Evolutionary conservation across 768 basidiomycete genomes (phyloP), one percentile per base, ranked within the genome.

Genomic region (Lactarius hengduanensis): DNA sequence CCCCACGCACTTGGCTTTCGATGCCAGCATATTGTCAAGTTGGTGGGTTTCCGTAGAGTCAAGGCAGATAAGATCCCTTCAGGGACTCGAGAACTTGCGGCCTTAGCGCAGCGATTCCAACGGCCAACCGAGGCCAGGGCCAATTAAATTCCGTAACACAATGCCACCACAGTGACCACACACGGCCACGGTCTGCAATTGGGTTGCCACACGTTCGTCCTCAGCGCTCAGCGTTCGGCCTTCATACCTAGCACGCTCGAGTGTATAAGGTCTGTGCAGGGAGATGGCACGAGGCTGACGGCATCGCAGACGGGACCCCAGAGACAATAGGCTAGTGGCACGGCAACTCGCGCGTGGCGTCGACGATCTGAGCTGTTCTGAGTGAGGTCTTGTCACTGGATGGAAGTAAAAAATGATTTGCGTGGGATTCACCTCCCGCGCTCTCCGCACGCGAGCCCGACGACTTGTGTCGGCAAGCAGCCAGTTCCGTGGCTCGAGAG

Each of bases 301-400:
- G 10, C 59, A 34, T 45, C 57, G 9, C 9, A 28, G 55, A 38
- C 20, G 22, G 45, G 55, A 55, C 55, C 65, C 56, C 26, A 34
- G 47, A 20, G 56, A 62, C 57, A 34, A 4, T 22, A 26, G 6
- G 57, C 22, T 41, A 6, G 47, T 56, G 36, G 38, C 34, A 20
- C 60, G 65, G 65, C 60, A 66, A 66, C 56, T 66, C 57, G 65
- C 61, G 65, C 56, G 65, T 62, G 56, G 60, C 55, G 20, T 58
- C 56, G 55, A 53, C 50, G 50, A 53, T 53, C 50, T 26, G 26
- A 53, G 11, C 22, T 53, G 50, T 50, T 50, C 50, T 26, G 10
- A 9, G 22, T 50, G 50, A 53, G 26, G 22, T 61, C 59, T 11
- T 20, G 55, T 10, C 30, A 16, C 55, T 18, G 16, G 45, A 66